phyloP scores from a whole-genome alignment of 306 rosid species.

The Senna tora region DNA sequence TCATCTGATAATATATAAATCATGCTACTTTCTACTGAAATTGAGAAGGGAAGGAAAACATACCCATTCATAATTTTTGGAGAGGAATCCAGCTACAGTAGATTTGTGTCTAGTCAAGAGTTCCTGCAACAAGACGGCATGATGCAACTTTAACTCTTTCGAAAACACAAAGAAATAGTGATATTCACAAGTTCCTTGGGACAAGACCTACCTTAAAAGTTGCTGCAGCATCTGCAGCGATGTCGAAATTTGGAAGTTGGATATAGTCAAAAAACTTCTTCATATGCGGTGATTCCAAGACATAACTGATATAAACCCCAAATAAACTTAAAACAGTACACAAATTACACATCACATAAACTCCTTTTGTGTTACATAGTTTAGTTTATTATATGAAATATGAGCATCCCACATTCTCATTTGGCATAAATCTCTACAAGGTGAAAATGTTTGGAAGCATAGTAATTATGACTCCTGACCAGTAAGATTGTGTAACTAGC shows the following conservation, averaged over 20 bases:
- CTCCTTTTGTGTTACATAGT: conserved; percentile 20
- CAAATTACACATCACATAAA: neutral
- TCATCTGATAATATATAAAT: neutral
- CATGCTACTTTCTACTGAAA: conserved; percentile 16
- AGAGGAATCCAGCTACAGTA: conserved; percentile 91
- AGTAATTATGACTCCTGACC: conserved; percentile 29
- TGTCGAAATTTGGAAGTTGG: conserved; percentile 95
- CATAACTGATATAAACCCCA: conserved; percentile 72
- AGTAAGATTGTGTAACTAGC: conserved; percentile 22
- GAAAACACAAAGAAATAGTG: conserved; percentile 22
- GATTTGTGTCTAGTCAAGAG: conserved; percentile 98
- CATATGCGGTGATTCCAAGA: conserved; percentile 85
- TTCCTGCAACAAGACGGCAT: conserved; percentile 63
- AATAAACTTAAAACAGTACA: conserved; percentile 26
- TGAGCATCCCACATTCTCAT: conserved; percentile 28
- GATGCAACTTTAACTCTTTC: neutral
- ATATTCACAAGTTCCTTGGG: conserved; percentile 21
- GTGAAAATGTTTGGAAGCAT: conserved; percentile 26
- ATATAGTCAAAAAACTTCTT: conserved; percentile 91
- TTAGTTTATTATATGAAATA: conserved; percentile 20
- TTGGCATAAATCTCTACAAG: conserved; percentile 31
- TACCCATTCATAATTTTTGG: conserved; percentile 97
- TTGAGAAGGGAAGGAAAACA: conserved; percentile 30
- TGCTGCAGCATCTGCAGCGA: conserved; percentile 99
- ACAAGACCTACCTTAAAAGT: conserved; percentile 78